Evolutionary conservation across 2,329 filamentous ascomycete genomes (phyloP).

Genomic region (Calonectria pteridis): DNA sequence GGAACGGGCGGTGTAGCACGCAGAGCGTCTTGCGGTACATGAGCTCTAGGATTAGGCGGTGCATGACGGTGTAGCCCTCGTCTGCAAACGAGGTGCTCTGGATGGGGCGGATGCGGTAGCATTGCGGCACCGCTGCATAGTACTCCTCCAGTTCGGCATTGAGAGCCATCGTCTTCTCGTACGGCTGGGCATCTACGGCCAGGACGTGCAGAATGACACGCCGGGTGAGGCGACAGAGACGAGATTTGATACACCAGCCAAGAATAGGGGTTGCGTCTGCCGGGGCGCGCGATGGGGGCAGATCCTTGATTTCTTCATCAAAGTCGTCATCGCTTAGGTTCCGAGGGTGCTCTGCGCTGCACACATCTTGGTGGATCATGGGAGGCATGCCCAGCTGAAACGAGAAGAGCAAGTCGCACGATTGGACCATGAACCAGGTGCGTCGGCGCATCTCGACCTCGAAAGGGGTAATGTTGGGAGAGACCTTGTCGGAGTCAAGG

Average conservation of each 20-base stretch:
- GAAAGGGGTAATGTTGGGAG: slow-evolving; percentile 58
- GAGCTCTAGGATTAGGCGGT: slow-evolving; percentile 61
- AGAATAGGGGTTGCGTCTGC: slow-evolving; percentile 59
- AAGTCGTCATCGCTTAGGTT: slow-evolving; percentile 66
- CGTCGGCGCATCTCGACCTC: slow-evolving; percentile 65
- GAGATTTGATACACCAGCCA: slow-evolving; percentile 58
- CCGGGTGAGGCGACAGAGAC: slow-evolving; percentile 58
- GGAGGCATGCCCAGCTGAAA: slow-evolving; percentile 66
- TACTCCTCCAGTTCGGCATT: slow-evolving; percentile 56
- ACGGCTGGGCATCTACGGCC: slow-evolving; percentile 52
- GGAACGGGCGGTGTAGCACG: slow-evolving; percentile 63
- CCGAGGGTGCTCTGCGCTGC: slow-evolving; percentile 59
- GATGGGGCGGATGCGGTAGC: slow-evolving; percentile 57
- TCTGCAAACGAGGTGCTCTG: slow-evolving; percentile 58
- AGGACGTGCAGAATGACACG: slow-evolving; percentile 58
- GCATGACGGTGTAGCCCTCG: slow-evolving; percentile 59
- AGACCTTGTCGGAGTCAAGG: slow-evolving; percentile 59
- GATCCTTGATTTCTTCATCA: slow-evolving; percentile 55
- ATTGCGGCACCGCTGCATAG: slow-evolving; percentile 51
- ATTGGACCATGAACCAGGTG: slow-evolving; percentile 61
- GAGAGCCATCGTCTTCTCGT: slow-evolving; percentile 50
- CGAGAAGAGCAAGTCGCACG: slow-evolving; percentile 62
- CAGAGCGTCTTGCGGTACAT: slow-evolving; percentile 63
- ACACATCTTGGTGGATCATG: slow-evolving; percentile 61
- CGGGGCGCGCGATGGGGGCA: slow-evolving; percentile 57